Conservation (phyloP, 2,329 filamentous ascomycete species). For the Teratosphaeriaceae sp. region DNA sequence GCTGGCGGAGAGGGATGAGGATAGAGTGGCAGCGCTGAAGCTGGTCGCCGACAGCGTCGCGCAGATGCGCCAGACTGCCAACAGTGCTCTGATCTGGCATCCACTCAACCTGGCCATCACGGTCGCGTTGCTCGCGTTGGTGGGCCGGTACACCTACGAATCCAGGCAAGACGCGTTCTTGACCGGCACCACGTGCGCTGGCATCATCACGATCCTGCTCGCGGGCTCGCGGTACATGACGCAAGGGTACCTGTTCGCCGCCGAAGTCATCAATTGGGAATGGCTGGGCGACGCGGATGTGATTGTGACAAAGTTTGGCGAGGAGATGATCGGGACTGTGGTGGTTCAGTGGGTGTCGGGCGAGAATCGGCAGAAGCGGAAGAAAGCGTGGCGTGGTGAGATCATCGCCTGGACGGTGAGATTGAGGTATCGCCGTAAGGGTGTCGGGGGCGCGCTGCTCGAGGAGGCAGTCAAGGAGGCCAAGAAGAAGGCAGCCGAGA, state of each 20-base stretch:
- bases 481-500: conserved; percentile 60
- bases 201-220: conserved; percentile 58
- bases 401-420: conserved; percentile 68
- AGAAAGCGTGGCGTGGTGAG: conserved; percentile 57
- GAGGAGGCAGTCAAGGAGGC: conserved; percentile 65
- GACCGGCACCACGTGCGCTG: conserved; percentile 49
- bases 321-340: conserved; percentile 63
- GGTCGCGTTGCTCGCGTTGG: conserved; percentile 32
- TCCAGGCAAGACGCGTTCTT: conserved; percentile 46
- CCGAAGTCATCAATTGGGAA: conserved; percentile 54
- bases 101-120: conserved; percentile 39
- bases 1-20: conserved; percentile 42
- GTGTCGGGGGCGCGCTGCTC: conserved; percentile 66
- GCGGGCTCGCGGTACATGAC: conserved; percentile 55
- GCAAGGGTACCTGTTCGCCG: conserved; percentile 55
- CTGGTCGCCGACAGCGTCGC: conserved; percentile 76
- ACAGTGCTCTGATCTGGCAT: conserved; percentile 57
- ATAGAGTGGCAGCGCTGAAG: conserved; percentile 61
- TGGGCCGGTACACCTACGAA: conserved; percentile 36
- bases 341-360: conserved; percentile 58
- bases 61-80: conserved; percentile 68
- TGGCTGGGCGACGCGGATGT: conserved; percentile 50
- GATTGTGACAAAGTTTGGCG: conserved; percentile 61
- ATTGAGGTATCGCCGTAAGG: conserved; percentile 60
- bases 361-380: conserved; percentile 35